phyloP scores from a whole-genome alignment of 2,329 filamentous ascomycete species.

The Beauveria sp. region DNA sequence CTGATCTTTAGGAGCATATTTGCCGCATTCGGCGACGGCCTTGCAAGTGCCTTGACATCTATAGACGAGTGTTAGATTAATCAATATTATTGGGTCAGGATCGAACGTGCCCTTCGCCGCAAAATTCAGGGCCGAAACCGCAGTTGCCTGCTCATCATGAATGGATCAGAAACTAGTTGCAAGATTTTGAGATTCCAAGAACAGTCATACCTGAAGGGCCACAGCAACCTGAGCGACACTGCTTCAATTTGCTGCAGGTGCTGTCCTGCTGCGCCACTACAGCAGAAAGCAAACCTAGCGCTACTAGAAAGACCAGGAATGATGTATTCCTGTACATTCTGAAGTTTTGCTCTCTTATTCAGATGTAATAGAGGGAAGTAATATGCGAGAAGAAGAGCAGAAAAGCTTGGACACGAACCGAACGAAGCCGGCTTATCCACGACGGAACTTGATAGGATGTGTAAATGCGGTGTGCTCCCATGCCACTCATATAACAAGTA shows the following conservation, averaged over 20 bases:
- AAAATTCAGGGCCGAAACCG: not conserved
- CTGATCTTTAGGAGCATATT: conserved; percentile 2
- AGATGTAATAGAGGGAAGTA: not conserved
- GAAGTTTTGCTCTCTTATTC: not conserved
- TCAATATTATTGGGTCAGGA: not conserved
- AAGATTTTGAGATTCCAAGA: no score
- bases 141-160: not conserved
- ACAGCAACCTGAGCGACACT: not conserved
- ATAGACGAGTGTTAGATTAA: not conserved
- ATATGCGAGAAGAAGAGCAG: not conserved
- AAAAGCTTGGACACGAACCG: not conserved
- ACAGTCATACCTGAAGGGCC: not conserved
- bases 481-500: not conserved
- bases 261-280: not conserved
- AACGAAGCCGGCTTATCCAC: not conserved
- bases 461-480: not conserved
- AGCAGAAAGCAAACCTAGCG: not conserved
- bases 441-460: not conserved
- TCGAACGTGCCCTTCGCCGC: not conserved
- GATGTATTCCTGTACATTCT: not conserved
- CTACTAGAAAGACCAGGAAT: not conserved
- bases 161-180: not conserved
- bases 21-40: conserved; percentile 12
- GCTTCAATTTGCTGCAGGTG: not conserved
- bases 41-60: conserved; percentile 12